Percentiles rank a stretch among this genome's conserved stretches.
Conservation (phyloP, 352 stramenopile species). For the Phytopythium boreale region DNA sequence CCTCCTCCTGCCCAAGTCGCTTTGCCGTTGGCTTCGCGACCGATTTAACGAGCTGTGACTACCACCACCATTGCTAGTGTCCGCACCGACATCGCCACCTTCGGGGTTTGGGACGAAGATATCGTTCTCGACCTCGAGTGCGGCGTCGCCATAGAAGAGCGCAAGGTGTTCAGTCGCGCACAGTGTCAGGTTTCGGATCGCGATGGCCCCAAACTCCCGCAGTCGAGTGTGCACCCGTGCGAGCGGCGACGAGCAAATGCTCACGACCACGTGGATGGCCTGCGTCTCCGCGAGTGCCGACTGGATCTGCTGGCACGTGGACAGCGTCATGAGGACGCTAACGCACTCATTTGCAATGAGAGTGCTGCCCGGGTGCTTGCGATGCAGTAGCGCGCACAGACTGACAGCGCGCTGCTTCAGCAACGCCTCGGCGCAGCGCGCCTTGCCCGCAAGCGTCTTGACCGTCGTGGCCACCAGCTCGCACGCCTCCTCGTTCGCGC, state of each 20-base stretch:
- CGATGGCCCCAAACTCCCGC: slow-evolving; percentile 47
- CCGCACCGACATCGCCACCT: too few relatives aligned
- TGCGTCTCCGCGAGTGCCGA: slow-evolving; percentile 49
- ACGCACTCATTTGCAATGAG: slow-evolving; percentile 45
- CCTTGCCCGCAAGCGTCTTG: slow-evolving; percentile 48
- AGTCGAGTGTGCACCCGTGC: slow-evolving; percentile 23
- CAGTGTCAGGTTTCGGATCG: slow-evolving; percentile 71
- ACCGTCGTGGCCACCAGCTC: slow-evolving; percentile 35
- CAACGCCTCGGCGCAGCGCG: slow-evolving; percentile 39
- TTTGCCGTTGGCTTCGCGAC: background rate
- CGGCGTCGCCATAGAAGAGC: slow-evolving; percentile 43
- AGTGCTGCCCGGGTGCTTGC: slow-evolving; percentile 26
- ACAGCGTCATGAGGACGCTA: slow-evolving; percentile 52
- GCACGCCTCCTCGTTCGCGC: slow-evolving; percentile 34
- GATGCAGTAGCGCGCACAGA: slow-evolving; percentile 52
- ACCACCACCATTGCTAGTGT: too few relatives aligned
- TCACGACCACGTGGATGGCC: slow-evolving; percentile 55
- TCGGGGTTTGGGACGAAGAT: background rate
- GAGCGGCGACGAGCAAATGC: slow-evolving; percentile 37
- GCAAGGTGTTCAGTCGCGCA: slow-evolving; percentile 53
- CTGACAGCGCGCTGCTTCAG: slow-evolving; percentile 49
- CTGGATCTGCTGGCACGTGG: slow-evolving; percentile 70
- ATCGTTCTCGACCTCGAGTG: slow-evolving; percentile 13
- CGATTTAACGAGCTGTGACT: background rate
- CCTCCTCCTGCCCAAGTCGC: background rate